These are phyloP conservation scores for Fusarium vanettenii DNA, from an alignment of 2,329 filamentous ascomycete genomes.

Conservation along the genomic window DNA sequence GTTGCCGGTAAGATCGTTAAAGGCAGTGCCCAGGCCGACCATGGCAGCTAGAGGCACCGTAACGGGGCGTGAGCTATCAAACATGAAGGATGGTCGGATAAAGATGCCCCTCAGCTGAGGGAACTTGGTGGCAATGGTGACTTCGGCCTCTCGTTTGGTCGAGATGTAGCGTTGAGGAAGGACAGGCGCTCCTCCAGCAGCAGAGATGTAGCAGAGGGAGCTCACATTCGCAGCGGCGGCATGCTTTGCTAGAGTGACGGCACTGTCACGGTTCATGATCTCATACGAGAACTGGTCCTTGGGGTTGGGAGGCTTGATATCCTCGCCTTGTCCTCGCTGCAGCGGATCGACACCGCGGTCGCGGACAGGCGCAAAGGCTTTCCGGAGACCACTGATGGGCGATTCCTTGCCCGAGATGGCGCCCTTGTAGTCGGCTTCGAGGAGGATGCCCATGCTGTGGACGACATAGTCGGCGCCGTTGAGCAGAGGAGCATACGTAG, in stretches of 20 bases:
- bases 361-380: conserved; percentile 79
- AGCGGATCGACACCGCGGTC: conserved; percentile 77
- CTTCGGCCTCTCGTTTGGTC: conserved; percentile 93
- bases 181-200: conserved; percentile 85
- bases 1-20: conserved; percentile 83
- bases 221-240: conserved; percentile 72
- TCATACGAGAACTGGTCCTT: conserved; percentile 92
- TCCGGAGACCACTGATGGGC: conserved; percentile 79
- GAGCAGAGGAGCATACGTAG: conserved; percentile 81
- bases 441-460: conserved; percentile 93
- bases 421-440: conserved; percentile 98
- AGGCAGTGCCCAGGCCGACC: conserved; percentile 77
- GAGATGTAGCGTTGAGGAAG: conserved; percentile 87
- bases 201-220: conserved; percentile 89
- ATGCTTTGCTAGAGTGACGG: conserved; percentile 84
- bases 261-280: conserved; percentile 93
- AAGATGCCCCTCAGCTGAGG: conserved; percentile 84
- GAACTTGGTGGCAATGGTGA: conserved; percentile 77
- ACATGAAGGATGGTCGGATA: conserved; percentile 87
- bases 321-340: conserved; percentile 67
- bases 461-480: conserved; percentile 85
- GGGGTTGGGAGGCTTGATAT: conserved; percentile 73
- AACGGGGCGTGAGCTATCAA: conserved; percentile 82
- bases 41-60: conserved; percentile 87
- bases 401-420: conserved; percentile 87